Evolutionary conservation across 2,329 filamentous ascomycete species (phyloP).

Genomic region (Diaporthe helianthi): DNA sequence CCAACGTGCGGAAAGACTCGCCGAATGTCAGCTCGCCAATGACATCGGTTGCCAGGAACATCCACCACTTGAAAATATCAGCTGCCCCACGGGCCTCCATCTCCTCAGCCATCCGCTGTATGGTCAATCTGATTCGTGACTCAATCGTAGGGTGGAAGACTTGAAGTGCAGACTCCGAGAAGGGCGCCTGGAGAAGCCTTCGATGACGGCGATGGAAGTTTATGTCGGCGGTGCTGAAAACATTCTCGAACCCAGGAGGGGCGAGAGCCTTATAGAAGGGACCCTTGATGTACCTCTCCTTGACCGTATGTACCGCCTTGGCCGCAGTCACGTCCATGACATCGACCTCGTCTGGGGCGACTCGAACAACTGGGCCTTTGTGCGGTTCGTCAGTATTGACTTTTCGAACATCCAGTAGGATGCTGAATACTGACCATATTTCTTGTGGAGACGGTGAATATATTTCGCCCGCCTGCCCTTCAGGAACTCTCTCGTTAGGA

Average conservation of each 20-base stretch:
- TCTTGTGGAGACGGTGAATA: slow-evolving; percentile 39
- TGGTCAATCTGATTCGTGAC: slow-evolving; percentile 46
- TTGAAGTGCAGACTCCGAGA: slow-evolving; percentile 48
- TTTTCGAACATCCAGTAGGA: not conserved
- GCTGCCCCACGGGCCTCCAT: slow-evolving; percentile 44
- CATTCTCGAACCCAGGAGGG: slow-evolving; percentile 34
- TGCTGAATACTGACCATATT: slow-evolving; percentile 35
- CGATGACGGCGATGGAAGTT: slow-evolving; percentile 49
- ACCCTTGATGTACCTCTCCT: slow-evolving; percentile 42
- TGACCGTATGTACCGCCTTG: slow-evolving; percentile 41
- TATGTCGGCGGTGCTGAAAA: slow-evolving; percentile 51
- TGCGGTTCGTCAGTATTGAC: not conserved
- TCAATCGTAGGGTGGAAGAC: slow-evolving; percentile 45
- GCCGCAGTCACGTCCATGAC: slow-evolving; percentile 38
- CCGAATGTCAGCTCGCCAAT: slow-evolving; percentile 63
- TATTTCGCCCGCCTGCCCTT: slow-evolving; percentile 36
- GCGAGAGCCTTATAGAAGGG: slow-evolving; percentile 35
- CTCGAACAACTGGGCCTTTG: slow-evolving; percentile 39
- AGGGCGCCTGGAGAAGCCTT: slow-evolving; percentile 49
- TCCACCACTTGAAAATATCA: slow-evolving; percentile 61
- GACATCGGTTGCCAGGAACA: slow-evolving; percentile 59
- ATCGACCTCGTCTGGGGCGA: slow-evolving; percentile 40
- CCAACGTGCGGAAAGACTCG: slow-evolving; percentile 60
- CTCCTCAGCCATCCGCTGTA: slow-evolving; percentile 54
- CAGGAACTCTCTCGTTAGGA: slow-evolving; percentile 34